phyloP scores from a whole-genome alignment of 2,329 filamentous ascomycete genomes.

The Aureobasidium lini region DNA sequence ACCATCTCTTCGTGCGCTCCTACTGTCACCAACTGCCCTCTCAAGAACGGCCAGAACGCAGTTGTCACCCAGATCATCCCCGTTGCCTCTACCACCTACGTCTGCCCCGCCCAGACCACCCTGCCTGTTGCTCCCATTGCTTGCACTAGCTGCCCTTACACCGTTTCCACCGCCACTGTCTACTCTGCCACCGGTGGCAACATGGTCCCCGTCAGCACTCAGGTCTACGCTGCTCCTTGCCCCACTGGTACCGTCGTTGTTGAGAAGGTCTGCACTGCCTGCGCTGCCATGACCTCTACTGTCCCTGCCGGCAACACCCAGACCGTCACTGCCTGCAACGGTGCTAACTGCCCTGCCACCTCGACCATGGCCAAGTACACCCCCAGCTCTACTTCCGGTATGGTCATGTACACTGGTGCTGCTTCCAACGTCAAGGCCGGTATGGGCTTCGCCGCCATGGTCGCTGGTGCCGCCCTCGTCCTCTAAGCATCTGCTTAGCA shows the following conservation, averaged over 20 bases:
- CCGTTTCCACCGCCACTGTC: slow-evolving; percentile 3
- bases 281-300: slow-evolving; percentile 1
- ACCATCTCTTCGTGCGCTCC: slow-evolving; percentile 16
- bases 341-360: neutral
- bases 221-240: neutral
- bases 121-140: slow-evolving; percentile 9
- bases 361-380: neutral
- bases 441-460: slow-evolving; percentile 9
- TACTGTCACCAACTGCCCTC: slow-evolving; percentile 16
- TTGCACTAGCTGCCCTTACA: slow-evolving; percentile 12
- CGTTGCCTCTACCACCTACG: slow-evolving; percentile 2
- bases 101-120: neutral
- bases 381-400: neutral
- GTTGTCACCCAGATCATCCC: neutral
- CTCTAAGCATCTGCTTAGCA: slow-evolving; percentile 10
- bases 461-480: slow-evolving; percentile 13
- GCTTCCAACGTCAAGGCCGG: slow-evolving; percentile 12
- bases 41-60: neutral
- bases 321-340: slow-evolving; percentile 13
- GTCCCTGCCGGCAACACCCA: slow-evolving; percentile 13
- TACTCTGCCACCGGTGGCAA: slow-evolving; percentile 3
- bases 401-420: slow-evolving; percentile 14
- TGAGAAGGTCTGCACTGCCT: slow-evolving; percentile 9
- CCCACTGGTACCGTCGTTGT: neutral
- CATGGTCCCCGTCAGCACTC: neutral